Base-by-base conservation (phyloP, 352 stramenopile genomes). In the Globisporangium parvum region DNA sequence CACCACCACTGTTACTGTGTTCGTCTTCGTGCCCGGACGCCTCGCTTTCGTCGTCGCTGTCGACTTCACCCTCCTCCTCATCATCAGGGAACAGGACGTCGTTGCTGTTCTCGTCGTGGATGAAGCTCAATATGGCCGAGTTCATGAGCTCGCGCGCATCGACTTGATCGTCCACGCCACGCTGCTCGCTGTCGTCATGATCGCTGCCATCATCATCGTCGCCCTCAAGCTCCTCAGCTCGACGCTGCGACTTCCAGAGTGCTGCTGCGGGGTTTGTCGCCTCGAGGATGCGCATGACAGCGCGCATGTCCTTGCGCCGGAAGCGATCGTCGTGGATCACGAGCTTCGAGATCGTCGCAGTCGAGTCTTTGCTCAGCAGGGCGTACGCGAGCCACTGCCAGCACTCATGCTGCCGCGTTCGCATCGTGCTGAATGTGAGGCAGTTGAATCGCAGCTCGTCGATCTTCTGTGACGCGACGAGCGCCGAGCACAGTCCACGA, bases 311-410 rank as follows among this genome's bases (percentile, higher is more conserved):
- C 9, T 35, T 8, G 14, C 28, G 12, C 10, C 41, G 21, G 18
- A 55, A 23, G 18, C 31, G 20, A 3, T 31, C 26, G 24, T 61
- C 55, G 54, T 48, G 21, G 14, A 61, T 61, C 4, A 33, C 21
- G 18, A 61, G 39, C 15, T 33, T 61, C 14, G 47, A 61, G 26
- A 61, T 26, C 8, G 33, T 54, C 21, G 47, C 24, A 11, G 35
- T 44, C 37, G 55, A 37, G 12, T 54, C 46, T 40, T 61, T 54
- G 40, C 37, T 61, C 35, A 61, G 21, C 10, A 61, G 48, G 10
- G 55, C 47, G 10, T 60, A 54, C 26, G 54, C 54, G 10, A 60
- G 46, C 54, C 54, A 60, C 14, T 47, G 54, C 54, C 54, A 60
- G 23, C 54, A 58, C 51, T 45, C 40, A 8, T 23, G 26, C n/a